Evolutionary conservation across 2,329 filamentous ascomycete species (phyloP).

Genomic region (Pyrenochaeta sp.): DNA sequence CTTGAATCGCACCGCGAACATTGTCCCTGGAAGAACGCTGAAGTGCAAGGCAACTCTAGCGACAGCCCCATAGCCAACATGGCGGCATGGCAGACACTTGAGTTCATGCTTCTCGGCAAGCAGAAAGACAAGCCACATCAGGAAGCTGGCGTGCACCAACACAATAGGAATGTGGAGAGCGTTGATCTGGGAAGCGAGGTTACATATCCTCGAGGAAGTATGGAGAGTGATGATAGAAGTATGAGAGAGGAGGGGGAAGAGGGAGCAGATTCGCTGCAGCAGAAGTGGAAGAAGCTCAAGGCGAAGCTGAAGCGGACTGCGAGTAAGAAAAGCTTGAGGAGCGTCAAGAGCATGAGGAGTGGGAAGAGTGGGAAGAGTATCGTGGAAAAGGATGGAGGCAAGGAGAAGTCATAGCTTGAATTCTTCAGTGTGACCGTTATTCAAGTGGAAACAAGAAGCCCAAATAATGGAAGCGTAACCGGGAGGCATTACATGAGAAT

Average conservation of each 20-base stretch:
- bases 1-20: slow-evolving; percentile 51
- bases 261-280: slow-evolving; percentile 26
- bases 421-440: not conserved
- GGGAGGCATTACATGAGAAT: not conserved
- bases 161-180: slow-evolving; percentile 28
- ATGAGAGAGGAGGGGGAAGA: slow-evolving; percentile 20
- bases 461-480: not conserved
- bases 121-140: slow-evolving; percentile 18
- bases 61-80: slow-evolving; percentile 44
- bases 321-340: slow-evolving; percentile 47
- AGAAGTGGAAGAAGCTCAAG: slow-evolving; percentile 49
- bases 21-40: slow-evolving; percentile 52
- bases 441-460: not conserved
- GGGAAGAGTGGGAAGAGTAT: slow-evolving; percentile 31
- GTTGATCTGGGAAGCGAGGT: slow-evolving; percentile 36
- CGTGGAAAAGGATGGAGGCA: slow-evolving; percentile 2
- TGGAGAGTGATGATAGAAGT: slow-evolving; percentile 28
- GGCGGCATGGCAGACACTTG: slow-evolving; percentile 47
- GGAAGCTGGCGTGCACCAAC: not conserved
- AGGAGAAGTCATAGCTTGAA: slow-evolving; percentile 16
- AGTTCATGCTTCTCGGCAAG: slow-evolving; percentile 42
- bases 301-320: slow-evolving; percentile 44
- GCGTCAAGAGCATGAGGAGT: slow-evolving; percentile 43
- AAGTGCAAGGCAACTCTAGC: slow-evolving; percentile 40
- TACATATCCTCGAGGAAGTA: slow-evolving; percentile 26